These are phyloP conservation scores for Trypethelium eluteriae DNA, from an alignment of 495 filamentous ascomycete species.

Conservation along the genomic window DNA sequence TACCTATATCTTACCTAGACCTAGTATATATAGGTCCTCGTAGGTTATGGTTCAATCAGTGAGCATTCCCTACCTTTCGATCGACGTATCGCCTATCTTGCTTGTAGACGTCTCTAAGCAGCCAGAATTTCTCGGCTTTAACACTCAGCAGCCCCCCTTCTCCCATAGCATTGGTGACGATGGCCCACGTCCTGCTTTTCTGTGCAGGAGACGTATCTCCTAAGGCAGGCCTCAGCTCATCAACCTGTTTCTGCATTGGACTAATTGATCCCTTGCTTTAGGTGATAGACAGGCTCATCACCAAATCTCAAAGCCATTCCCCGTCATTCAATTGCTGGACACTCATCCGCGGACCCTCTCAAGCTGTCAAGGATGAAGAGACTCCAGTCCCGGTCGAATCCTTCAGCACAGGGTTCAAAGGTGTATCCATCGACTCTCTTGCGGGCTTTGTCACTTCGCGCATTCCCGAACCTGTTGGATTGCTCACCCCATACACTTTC, in stretches of 20 bases:
- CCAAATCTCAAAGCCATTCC: background rate
- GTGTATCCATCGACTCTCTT: background rate
- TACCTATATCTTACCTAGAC: too few relatives aligned
- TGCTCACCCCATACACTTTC: background rate
- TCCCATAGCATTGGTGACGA: background rate
- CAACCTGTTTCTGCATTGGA: background rate
- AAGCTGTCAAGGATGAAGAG: background rate
- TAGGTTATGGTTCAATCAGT: too few relatives aligned
- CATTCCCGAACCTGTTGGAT: background rate
- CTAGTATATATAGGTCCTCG: too few relatives aligned
- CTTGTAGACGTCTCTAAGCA: too few relatives aligned
- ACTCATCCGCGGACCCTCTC: background rate
- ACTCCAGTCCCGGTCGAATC: background rate
- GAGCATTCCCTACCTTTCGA: too few relatives aligned
- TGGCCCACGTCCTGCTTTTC: background rate
- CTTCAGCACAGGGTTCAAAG: background rate
- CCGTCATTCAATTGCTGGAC: background rate
- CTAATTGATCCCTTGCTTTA: background rate
- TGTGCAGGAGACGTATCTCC: background rate
- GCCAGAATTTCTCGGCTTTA: background rate
- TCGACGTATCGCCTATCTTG: too few relatives aligned
- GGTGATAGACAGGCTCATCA: background rate
- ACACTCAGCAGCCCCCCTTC: background rate
- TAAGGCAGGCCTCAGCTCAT: background rate
- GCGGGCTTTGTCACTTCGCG: background rate